Conservation (phyloP, 2,329 filamentous ascomycete species). For the Fusarium chlamydosporum region DNA sequence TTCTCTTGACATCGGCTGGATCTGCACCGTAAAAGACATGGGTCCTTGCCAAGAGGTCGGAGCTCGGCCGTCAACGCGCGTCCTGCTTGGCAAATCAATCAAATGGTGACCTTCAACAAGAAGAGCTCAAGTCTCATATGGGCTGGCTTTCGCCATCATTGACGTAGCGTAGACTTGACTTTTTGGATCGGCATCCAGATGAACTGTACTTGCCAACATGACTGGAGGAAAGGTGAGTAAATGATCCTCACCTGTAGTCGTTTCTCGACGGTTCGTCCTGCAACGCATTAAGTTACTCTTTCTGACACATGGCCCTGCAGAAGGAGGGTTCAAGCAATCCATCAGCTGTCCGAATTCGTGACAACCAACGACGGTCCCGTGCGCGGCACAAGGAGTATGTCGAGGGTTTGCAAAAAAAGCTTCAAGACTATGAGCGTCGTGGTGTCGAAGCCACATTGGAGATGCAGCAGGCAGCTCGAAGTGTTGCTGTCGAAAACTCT, state of each 20-base stretch:
- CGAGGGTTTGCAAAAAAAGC: slow-evolving; percentile 61
- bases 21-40: slow-evolving; percentile 51
- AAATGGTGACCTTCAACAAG: slow-evolving; percentile 50
- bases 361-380: slow-evolving; percentile 68
- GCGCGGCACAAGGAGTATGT: slow-evolving; percentile 66
- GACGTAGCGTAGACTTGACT: slow-evolving; percentile 41
- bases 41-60: slow-evolving; percentile 51
- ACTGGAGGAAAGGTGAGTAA: slow-evolving; percentile 52
- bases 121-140: slow-evolving; percentile 48
- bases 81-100: slow-evolving; percentile 50
- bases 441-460: slow-evolving; percentile 65
- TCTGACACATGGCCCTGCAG: slow-evolving; percentile 46
- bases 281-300: slow-evolving; percentile 26
- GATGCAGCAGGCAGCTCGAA: slow-evolving; percentile 67
- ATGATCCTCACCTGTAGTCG: slow-evolving; percentile 19
- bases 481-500: slow-evolving; percentile 64
- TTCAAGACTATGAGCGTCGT: slow-evolving; percentile 63
- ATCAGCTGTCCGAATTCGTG: slow-evolving; percentile 60
- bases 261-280: slow-evolving; percentile 25
- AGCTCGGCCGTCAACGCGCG: slow-evolving; percentile 52
- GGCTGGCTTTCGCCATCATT: slow-evolving; percentile 42
- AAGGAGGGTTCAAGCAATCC: slow-evolving; percentile 51
- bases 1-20: slow-evolving; percentile 48
- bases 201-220: slow-evolving; percentile 45
- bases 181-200: slow-evolving; percentile 43